These are phyloP conservation scores for Symbiodinium pilosum DNA, from an alignment of 73 alveolate species.

Conservation along the genomic window DNA sequence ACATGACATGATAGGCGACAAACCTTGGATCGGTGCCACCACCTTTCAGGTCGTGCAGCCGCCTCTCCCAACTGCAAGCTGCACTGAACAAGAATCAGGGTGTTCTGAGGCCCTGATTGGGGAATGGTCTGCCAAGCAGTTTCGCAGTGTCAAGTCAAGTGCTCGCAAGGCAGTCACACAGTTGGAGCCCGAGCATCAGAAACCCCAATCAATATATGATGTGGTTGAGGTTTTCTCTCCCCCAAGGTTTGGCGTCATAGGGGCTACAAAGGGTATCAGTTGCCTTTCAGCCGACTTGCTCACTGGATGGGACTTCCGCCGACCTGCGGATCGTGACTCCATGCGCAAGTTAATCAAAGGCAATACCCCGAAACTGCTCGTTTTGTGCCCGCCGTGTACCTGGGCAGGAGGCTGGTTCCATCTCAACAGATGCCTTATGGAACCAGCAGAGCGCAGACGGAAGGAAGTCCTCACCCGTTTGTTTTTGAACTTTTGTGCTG, in stretches of 20 bases:
- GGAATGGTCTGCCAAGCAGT: neutral
- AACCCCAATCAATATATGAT: no score
- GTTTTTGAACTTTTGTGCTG: neutral
- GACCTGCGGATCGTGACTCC: neutral
- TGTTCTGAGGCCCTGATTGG: neutral
- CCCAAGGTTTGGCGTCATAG: neutral
- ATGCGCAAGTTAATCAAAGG: neutral
- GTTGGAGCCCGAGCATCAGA: neutral
- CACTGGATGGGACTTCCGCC: constrained; percentile 50
- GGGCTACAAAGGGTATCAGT: neutral
- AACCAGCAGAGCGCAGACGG: neutral
- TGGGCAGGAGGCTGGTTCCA: constrained; percentile 62
- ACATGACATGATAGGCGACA: neutral
- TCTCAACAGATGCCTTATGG: neutral
- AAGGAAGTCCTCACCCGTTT: neutral
- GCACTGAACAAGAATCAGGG: neutral
- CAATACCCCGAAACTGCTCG: neutral
- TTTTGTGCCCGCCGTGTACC: constrained; percentile 38
- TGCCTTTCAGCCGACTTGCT: constrained; percentile 14
- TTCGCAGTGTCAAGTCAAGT: neutral
- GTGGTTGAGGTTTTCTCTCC: constrained; percentile 49
- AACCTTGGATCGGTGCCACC: neutral
- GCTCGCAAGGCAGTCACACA: constrained; percentile 19
- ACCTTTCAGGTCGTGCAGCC: neutral
- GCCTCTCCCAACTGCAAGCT: no score